Percentiles rank a stretch among this genome's conserved stretches.
Conservation (phyloP, 768 basidiomycete species). For the Lactifluus piperatus region DNA sequence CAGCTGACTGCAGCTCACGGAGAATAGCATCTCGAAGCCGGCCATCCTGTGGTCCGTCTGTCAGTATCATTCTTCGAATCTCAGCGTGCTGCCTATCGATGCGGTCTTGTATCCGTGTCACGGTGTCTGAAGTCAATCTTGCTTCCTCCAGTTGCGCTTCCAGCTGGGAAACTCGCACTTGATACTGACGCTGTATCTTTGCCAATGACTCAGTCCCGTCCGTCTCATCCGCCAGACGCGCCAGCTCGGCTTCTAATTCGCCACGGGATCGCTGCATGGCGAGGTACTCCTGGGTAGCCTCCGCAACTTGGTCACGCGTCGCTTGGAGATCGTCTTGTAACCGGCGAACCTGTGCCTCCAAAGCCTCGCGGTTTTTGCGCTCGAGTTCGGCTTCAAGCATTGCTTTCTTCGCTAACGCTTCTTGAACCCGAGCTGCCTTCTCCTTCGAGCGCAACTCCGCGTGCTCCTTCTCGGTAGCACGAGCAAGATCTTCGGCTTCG, state of each 20-base stretch:
- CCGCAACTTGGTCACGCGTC: slow-evolving; percentile 45
- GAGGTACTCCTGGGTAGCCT: slow-evolving; percentile 44
- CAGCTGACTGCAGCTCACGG: slow-evolving; percentile 51
- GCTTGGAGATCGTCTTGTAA: slow-evolving; percentile 54
- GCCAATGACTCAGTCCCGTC: slow-evolving; percentile 46
- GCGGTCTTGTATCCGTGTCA: slow-evolving; percentile 48
- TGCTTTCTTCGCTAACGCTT: slow-evolving; percentile 50
- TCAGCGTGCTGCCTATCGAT: slow-evolving; percentile 66
- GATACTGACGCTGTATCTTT: slow-evolving; percentile 56
- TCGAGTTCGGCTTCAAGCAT: slow-evolving; percentile 58
- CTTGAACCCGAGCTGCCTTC: slow-evolving; percentile 52
- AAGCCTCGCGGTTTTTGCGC: slow-evolving; percentile 51
- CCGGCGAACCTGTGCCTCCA: slow-evolving; percentile 52
- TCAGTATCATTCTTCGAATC: slow-evolving; percentile 55
- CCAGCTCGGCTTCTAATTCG: slow-evolving; percentile 57
- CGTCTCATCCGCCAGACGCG: slow-evolving; percentile 52
- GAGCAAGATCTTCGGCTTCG: slow-evolving; percentile 75
- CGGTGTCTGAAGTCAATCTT: slow-evolving; percentile 40
- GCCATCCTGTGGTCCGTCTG: slow-evolving; percentile 47
- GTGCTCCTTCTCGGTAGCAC: slow-evolving; percentile 66
- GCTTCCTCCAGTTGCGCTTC: slow-evolving; percentile 54
- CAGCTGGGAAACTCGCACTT: slow-evolving; percentile 50
- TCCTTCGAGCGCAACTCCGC: slow-evolving; percentile 59
- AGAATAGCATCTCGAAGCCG: slow-evolving; percentile 54
- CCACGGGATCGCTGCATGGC: slow-evolving; percentile 53